Base-by-base conservation (phyloP, 2,329 filamentous ascomycete species). In the Epichloe amarillans region DNA sequence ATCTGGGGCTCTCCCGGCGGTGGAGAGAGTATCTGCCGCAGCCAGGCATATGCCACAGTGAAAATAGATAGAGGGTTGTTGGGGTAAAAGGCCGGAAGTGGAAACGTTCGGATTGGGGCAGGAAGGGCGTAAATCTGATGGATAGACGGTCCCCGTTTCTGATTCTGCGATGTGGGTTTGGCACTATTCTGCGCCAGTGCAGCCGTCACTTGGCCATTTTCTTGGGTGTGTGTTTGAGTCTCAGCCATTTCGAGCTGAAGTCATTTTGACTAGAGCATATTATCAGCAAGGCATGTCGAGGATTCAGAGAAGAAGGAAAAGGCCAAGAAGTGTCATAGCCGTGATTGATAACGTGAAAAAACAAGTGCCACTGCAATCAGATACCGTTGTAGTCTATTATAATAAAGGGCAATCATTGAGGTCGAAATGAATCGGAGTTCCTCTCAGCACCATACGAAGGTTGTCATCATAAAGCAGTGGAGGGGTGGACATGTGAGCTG, bases 351-450 rank as follows among this genome's bases (percentile, higher is more conserved):
- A 10, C 5, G 15, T 35, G 30, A 33, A 57, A 57, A 54, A 17
- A 53, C 23, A 51, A 56, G 51, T 60, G 15, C 14, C 52, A 56
- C 65, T 66, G 63, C 73, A 77, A 78, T 93, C 87, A 93, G 87
- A 93, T 93, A 93, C 87, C 87, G 87, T 93, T 91, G 86, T 93
- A 93, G 87, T 93, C 86, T 86, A 84, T 83, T 80, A 68, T 83
- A 80, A 68, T 67, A 63, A 76, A 72, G 72, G 75, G 71, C 78
- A 69, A 70, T 75, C 81, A 84, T 69, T 57, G 76, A 79, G 77
- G 72, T 50, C 72, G 69, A 72, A 74, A 67, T 74, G 73, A 75
- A 75, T 72, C 72, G 71, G 33, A 41, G 46, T 60, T 67, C 72
- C 75, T 77, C 76, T 82, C 73, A 71, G 78, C 73, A 72, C 74